These are phyloP conservation scores for Penicillium sp. DNA, from an alignment of 2,329 filamentous ascomycete species.

Conservation along the genomic window DNA sequence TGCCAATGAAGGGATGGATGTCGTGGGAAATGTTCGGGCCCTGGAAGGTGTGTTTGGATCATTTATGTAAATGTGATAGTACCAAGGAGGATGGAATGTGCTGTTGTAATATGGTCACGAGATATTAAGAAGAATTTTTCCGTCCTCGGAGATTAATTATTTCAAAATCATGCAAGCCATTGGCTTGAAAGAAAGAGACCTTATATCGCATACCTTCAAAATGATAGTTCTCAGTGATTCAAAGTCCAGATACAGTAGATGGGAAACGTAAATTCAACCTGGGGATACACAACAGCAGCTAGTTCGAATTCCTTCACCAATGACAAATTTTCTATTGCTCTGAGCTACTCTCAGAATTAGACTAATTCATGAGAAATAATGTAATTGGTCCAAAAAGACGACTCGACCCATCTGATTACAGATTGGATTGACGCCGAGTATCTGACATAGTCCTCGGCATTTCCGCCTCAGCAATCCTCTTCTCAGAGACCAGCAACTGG, in stretches of 20 bases:
- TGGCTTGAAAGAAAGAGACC: too few relatives aligned
- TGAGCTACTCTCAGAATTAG: background rate
- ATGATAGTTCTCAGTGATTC: too few relatives aligned
- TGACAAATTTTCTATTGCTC: background rate
- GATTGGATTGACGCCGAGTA: conserved; percentile 11
- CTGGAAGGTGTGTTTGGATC: background rate
- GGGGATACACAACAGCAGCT: background rate
- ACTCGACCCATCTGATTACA: conserved; percentile 9
- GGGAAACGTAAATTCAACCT: background rate
- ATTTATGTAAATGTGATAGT: background rate
- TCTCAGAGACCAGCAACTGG: conserved; percentile 36
- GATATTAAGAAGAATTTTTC: too few relatives aligned
- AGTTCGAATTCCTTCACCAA: background rate
- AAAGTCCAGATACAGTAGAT: background rate
- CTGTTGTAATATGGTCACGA: background rate
- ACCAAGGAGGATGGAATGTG: background rate
- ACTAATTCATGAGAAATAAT: background rate
- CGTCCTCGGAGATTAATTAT: too few relatives aligned
- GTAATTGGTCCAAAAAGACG: background rate
- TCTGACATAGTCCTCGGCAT: conserved; percentile 20
- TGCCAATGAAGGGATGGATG: background rate
- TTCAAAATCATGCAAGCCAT: too few relatives aligned
- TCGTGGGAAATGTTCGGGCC: background rate
- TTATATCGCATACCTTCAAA: too few relatives aligned
- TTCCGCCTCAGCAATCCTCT: conserved; percentile 28